Evolutionary conservation across 352 stramenopile genomes (phyloP).

Genomic region (Phytophthora pluvialis): DNA sequence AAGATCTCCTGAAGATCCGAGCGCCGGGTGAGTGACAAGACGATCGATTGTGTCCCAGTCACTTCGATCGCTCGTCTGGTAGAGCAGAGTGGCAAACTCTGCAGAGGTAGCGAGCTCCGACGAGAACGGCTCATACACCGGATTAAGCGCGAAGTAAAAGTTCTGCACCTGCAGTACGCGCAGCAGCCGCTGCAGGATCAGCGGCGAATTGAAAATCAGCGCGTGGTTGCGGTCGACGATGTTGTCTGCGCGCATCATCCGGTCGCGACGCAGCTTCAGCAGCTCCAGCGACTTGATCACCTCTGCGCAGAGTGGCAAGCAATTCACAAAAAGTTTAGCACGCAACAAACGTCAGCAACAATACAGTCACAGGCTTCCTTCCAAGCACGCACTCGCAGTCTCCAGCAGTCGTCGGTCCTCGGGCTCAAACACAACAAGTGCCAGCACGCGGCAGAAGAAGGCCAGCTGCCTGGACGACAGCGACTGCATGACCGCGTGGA

Average conservation of each 20-base stretch:
- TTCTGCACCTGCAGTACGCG: slow-evolving; percentile 84
- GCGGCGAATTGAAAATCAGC: slow-evolving; percentile 88
- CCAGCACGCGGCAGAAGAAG: slow-evolving; percentile 96
- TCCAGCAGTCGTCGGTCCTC: slow-evolving; percentile 94
- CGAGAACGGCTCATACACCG: slow-evolving; percentile 83
- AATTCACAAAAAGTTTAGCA: slow-evolving; percentile 19
- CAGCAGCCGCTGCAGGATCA: slow-evolving; percentile 78
- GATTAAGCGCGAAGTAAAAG: slow-evolving; percentile 86
- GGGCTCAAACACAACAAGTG: slow-evolving; percentile 95
- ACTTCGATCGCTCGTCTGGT: slow-evolving; percentile 71
- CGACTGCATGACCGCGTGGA: slow-evolving; percentile 90
- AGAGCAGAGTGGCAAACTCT: slow-evolving; percentile 84
- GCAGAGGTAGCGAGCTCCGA: slow-evolving; percentile 81
- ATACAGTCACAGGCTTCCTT: not conserved
- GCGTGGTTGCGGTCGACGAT: slow-evolving; percentile 94
- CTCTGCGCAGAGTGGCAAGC: slow-evolving; percentile 40
- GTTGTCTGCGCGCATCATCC: slow-evolving; percentile 80
- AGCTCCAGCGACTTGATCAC: slow-evolving; percentile 95
- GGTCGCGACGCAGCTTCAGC: slow-evolving; percentile 84
- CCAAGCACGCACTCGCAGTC: slow-evolving; percentile 69
- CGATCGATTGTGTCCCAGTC: slow-evolving; percentile 81
- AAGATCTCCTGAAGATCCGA: slow-evolving; percentile 57
- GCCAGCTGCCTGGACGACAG: slow-evolving; percentile 93
- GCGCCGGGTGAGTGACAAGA: slow-evolving; percentile 53
- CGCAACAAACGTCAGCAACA: slow-evolving; percentile 3